A percentile compares a stretch with the other conserved stretches of the same genome.
phyloP scores from a whole-genome alignment of 148 eudicot species.

The Fagopyrum tataricum region DNA sequence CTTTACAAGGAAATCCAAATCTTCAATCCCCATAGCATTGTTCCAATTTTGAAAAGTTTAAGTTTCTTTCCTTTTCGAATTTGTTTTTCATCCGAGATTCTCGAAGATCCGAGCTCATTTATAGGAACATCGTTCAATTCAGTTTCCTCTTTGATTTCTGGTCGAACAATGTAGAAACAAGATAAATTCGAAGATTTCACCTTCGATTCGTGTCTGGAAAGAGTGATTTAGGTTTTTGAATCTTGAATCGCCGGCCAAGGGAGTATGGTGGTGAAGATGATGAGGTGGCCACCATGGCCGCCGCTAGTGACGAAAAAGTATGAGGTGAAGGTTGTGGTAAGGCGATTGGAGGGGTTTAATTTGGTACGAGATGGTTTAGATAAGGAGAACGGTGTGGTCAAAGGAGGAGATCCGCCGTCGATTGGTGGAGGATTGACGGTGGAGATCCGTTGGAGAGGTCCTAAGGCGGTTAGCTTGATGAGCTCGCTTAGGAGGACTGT shows the following conservation, averaged over 20 bases:
- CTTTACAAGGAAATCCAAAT: not conserved
- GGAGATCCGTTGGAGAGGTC: slow-evolving; percentile 84
- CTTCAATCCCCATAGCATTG: not conserved
- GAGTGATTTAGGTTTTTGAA: not conserved
- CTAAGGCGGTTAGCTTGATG: slow-evolving; percentile 39
- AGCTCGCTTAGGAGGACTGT: slow-evolving; percentile 41
- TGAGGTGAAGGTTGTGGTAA: slow-evolving; percentile 53
- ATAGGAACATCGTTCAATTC: not conserved
- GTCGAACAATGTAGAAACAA: slow-evolving; percentile 8
- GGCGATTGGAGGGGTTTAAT: slow-evolving; percentile 37
- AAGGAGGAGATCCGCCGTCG: slow-evolving; percentile 8
- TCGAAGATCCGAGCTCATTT: slow-evolving; percentile 6
- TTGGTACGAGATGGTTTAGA: slow-evolving; percentile 30
- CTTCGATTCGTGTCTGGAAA: not conserved
- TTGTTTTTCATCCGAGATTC: not conserved
- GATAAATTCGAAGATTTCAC: not conserved
- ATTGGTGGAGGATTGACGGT: slow-evolving; percentile 27
- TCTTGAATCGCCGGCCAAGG: not conserved
- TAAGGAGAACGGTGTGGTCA: slow-evolving; percentile 9
- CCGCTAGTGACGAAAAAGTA: slow-evolving; percentile 49
- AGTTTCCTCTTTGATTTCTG: not conserved
- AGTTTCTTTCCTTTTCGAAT: not conserved
- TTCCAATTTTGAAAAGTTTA: not conserved
- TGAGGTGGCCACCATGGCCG: slow-evolving; percentile 78
- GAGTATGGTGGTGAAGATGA: slow-evolving; percentile 70